Conservation (phyloP, 192 early-diverging fungal genomes). For the Coemansia sp. region DNA sequence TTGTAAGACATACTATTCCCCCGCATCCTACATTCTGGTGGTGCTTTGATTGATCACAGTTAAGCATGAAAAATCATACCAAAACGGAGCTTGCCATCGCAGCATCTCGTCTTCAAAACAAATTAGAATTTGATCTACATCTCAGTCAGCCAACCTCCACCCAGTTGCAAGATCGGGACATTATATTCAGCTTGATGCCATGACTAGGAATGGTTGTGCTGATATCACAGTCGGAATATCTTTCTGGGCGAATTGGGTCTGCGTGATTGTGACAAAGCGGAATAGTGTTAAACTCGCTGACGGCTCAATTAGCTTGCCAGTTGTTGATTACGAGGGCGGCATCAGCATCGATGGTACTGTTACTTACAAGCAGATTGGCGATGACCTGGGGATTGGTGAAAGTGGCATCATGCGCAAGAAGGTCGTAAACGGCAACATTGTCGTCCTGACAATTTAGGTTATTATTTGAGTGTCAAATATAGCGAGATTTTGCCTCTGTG, state of each 20-base stretch:
- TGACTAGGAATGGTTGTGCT: neutral
- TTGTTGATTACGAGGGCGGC: neutral
- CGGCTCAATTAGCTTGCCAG: neutral
- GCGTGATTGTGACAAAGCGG: neutral
- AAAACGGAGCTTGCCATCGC: too few relatives aligned
- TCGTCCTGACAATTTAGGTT: neutral
- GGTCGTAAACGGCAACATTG: neutral
- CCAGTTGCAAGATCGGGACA: neutral
- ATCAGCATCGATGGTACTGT: neutral
- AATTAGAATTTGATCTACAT: too few relatives aligned
- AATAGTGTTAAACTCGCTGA: neutral
- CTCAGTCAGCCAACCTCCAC: neutral
- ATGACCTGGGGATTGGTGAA: neutral
- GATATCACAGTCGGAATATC: neutral
- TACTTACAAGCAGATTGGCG: neutral
- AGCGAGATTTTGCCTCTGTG: too few relatives aligned
- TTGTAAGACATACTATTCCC: too few relatives aligned
- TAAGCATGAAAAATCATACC: too few relatives aligned
- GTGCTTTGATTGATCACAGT: too few relatives aligned
- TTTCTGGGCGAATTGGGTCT: slow-evolving; percentile 1
- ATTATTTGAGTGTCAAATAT: too few relatives aligned
- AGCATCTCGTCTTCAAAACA: too few relatives aligned
- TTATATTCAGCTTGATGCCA: neutral
- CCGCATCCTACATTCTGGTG: too few relatives aligned
- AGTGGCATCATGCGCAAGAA: neutral